phyloP scores from a whole-genome alignment of 768 basidiomycete species.

The Naganishia randhawae region DNA sequence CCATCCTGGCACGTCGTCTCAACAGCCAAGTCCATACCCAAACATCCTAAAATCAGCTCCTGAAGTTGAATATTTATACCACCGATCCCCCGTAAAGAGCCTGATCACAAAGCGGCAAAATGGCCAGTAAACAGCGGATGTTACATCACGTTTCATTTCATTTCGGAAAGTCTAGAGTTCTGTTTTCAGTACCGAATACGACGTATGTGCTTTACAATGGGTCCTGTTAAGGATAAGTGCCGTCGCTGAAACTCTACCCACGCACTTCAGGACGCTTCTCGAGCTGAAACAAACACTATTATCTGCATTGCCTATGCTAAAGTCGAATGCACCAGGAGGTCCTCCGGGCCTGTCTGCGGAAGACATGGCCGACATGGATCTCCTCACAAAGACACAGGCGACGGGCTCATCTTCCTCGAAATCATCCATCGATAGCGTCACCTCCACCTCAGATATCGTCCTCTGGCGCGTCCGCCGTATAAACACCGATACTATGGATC shows the following conservation, averaged over 20 bases:
- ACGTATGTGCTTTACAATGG: conserved; percentile 4
- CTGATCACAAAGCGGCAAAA: too few relatives aligned
- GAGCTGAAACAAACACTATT: conserved; percentile 18
- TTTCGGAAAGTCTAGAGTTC: conserved; percentile 19
- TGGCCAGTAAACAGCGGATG: conserved; percentile 16
- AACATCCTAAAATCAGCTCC: too few relatives aligned
- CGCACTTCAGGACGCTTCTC: conserved; percentile 4
- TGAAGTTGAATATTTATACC: too few relatives aligned
- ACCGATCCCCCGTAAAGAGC: too few relatives aligned
- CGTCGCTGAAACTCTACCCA: too few relatives aligned
- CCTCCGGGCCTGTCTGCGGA: conserved; percentile 24
- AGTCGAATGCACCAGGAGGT: background rate
- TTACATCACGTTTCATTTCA: conserved; percentile 24
- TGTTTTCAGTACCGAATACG: conserved; percentile 24
- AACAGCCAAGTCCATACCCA: too few relatives aligned
- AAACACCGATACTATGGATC: conserved; percentile 9
- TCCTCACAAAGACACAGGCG: background rate
- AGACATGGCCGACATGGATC: conserved; percentile 19
- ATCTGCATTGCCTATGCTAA: conserved; percentile 17
- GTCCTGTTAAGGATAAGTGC: background rate
- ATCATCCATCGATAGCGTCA: background rate
- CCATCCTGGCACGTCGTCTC: too few relatives aligned
- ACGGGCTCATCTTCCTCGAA: background rate
- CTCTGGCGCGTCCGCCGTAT: conserved; percentile 24
- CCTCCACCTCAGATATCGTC: conserved; percentile 19